Evolutionary conservation across 1,284 basidiomycete species (phyloP), one percentile per base, ranked within the genome.

Genomic region (Coniferiporia sulphurascens): DNA sequence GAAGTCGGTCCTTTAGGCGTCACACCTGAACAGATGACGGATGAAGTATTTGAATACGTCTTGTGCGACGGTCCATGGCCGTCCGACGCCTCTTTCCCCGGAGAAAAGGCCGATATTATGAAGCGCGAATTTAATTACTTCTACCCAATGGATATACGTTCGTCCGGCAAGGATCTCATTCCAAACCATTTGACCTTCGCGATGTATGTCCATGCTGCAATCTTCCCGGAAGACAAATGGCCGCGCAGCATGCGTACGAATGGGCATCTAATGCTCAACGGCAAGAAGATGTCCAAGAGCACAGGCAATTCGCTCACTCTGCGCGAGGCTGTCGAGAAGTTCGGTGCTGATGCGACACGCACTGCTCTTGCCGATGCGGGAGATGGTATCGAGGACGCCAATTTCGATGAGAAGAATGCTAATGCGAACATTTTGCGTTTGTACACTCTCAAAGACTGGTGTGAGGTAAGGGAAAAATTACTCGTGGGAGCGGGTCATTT

Each of bases 201-300:
- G 63, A 78, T 98, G 67, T 99, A 99, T 79, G 89, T 88, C 69
- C 97, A 99, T 74, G 86, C 91, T 27, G 95, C 97, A 3, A 75
- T 99, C 52, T 98, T 99, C 85, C 85, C 91, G 48, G 93, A 95
- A 72, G 83, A 94, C 69, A 93, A 95, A 74, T 95, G 93, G 93
- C 97, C 97, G 1, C 69, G 83, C 64, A 87, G 91, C 65, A 93
- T 99, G 80, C 88, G 97, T 34, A 89, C 91, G 59, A 99, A 99
- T 71, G 97, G 97, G 0, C 97, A 99, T 71, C 75, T 99, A 76
- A 91, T 96, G 91, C 76, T 99, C 71, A 99, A 99, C 74, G 96
- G 96, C 41, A 91, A 95, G 79, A 99, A 99, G 81, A 99, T 99
- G 97, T 89, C 86, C 60, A 98, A 99, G 84, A 93, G 91, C 73